Conservation (phyloP, 352 stramenopile genomes). For the Globisporangium recalcitrans region DNA sequence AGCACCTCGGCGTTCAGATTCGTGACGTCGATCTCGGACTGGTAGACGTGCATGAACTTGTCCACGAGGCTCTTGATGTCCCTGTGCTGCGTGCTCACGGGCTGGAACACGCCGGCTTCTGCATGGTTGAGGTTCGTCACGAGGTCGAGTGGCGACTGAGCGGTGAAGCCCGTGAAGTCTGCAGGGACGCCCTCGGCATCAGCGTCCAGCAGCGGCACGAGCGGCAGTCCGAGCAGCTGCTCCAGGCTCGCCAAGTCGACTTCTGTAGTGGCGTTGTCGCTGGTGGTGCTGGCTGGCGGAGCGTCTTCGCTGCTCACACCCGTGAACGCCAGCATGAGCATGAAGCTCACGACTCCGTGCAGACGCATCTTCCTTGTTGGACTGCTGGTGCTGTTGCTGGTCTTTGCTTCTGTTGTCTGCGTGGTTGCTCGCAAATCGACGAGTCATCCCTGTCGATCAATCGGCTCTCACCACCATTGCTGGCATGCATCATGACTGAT, state of each 20-base stretch:
- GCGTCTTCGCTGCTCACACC: conserved; percentile 1
- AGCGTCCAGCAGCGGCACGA: conserved; percentile 1
- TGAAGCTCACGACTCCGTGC: neutral
- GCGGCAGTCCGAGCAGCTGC: neutral
- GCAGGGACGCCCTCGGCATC: conserved; percentile 1
- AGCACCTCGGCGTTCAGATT: conserved; percentile 40
- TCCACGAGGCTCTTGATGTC: conserved; percentile 33
- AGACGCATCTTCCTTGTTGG: neutral
- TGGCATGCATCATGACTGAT: neutral
- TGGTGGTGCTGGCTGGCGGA: neutral
- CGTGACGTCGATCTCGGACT: conserved; percentile 35
- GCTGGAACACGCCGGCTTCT: conserved; percentile 18
- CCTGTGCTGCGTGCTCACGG: conserved; percentile 16
- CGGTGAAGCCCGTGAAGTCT: neutral
- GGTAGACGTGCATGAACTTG: conserved; percentile 52
- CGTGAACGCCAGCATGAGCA: conserved; percentile 5
- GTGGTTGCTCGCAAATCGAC: neutral
- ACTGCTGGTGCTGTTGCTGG: neutral
- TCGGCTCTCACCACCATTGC: too few relatives aligned
- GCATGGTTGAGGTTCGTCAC: neutral
- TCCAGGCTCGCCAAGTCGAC: neutral
- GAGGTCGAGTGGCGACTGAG: neutral
- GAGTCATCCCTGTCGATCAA: conserved; percentile 1
- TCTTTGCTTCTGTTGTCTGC: neutral
- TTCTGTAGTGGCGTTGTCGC: neutral